Evolutionary conservation across 495 filamentous ascomycete species (phyloP).

Genomic region (Neurospora hispaniola): DNA sequence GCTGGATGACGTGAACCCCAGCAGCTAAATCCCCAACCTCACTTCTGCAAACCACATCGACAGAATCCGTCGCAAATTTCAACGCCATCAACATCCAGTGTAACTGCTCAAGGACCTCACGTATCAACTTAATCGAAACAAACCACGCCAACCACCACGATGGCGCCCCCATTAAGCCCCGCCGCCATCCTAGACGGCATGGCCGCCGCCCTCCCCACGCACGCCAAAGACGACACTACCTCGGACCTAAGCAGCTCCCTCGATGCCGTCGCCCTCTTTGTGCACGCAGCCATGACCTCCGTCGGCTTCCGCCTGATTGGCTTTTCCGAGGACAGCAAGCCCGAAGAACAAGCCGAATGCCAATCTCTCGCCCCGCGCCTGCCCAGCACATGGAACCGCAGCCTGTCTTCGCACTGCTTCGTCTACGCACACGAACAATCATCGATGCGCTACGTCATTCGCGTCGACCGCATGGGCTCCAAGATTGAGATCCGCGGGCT

Average conservation of each 20-base stretch:
- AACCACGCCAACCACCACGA: not conserved
- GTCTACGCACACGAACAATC: conserved; percentile 87
- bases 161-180: conserved; percentile 26
- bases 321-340: conserved; percentile 57
- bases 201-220: conserved; percentile 45
- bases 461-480: conserved; percentile 67
- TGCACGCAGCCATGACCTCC: conserved; percentile 71
- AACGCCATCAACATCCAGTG: not conserved
- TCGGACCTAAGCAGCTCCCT: conserved; percentile 62
- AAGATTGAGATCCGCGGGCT: conserved; percentile 77
- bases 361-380: conserved; percentile 45
- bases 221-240: conserved; percentile 37
- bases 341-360: conserved; percentile 27
- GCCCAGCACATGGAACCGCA: conserved; percentile 66
- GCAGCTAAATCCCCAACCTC: not conserved
- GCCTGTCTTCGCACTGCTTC: conserved; percentile 58
- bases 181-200: conserved; percentile 41
- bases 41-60: not conserved
- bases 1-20: not conserved
- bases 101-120: not conserved
- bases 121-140: not conserved
- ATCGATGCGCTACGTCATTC: conserved; percentile 72
- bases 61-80: not conserved
- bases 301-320: conserved; percentile 76
- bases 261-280: conserved; percentile 77